Conservation (phyloP, 2,329 filamentous ascomycete genomes). For the Lecanicillium sp. region DNA sequence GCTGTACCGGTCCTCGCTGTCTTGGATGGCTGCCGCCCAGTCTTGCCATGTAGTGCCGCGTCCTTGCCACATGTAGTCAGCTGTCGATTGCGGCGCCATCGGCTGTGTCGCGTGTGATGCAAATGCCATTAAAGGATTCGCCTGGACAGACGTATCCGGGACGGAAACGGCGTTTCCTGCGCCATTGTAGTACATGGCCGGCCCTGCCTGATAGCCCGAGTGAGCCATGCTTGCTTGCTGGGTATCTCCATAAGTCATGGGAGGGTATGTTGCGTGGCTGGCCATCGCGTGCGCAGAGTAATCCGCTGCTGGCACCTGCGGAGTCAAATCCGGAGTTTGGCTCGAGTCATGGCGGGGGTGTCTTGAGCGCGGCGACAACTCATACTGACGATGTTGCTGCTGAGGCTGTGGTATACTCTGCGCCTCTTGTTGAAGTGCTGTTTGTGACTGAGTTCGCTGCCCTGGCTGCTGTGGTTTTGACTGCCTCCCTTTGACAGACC, state of each 20-base stretch:
- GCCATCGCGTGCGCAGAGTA: conserved; percentile 19
- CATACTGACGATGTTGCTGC: conserved; percentile 16
- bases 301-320: conserved; percentile 10
- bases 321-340: conserved; percentile 1
- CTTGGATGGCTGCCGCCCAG: conserved; percentile 44
- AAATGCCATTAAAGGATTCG: conserved; percentile 31
- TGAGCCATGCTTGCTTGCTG: conserved; percentile 13
- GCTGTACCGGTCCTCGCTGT: conserved; percentile 40
- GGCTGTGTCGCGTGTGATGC: conserved; percentile 29
- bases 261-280: conserved; percentile 20
- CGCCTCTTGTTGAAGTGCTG: conserved; percentile 27
- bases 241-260: conserved; percentile 21
- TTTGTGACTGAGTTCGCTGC: conserved; percentile 10
- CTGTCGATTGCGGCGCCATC: conserved; percentile 15
- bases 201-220: conserved; percentile 16
- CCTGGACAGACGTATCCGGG: conserved; percentile 15
- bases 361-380: conserved; percentile 15
- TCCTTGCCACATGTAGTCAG: conserved; percentile 25
- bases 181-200: conserved; percentile 21
- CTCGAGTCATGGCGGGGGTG: conserved; percentile 18
- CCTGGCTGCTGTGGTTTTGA: conserved; percentile 18
- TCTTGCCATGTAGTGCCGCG: conserved; percentile 43
- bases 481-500: neutral
- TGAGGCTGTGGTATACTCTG: conserved; percentile 20
- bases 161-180: conserved; percentile 15